Base-by-base conservation (phyloP, 2,329 filamentous ascomycete species). In the Scleromitrula shiraiana region DNA sequence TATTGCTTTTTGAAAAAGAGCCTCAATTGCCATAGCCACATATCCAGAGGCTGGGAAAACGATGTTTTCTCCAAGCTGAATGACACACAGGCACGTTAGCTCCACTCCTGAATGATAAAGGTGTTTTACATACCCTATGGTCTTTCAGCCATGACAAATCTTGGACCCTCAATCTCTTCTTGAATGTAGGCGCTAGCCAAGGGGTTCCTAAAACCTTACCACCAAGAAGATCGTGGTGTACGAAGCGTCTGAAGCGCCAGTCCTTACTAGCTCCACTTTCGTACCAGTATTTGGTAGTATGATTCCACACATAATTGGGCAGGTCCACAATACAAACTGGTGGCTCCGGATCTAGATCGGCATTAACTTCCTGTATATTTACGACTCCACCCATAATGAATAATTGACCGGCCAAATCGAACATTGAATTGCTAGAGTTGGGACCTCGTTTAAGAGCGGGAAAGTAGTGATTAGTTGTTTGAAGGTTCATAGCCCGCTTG, bases 301-400 rank as follows among this genome's bases (percentile, higher is more conserved):
- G 75, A 23, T 78, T 74, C 74, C 75, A 79, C 2, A 69, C 64
- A 50, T 78, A 78, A 1, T 67, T 65, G 1, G 76, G 75, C 10
- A 79, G 59, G 23, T 56, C 67, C 0, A 64, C 55, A 5, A 78
- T 33, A 22, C 22, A 3, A 39, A 10, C 19, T 12, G 35, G 23
- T 24, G 19, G 26, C 9, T 49, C 68, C 59, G 50, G 68, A 22
- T 9, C 7, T 67, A 12, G n/a, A 6, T 22, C 24, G 26, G 69
- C 68, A 56, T 75, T 50, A 20, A 50, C 39, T 12, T 19, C 20
- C n/a, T 15, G 20, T 9, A 53, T 10, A 22, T 39, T 39, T 17
- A 51, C 24, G 7, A 20, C 14, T 17, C 41, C 17, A 10, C 49
- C 49, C 9, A 32, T 6, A 10, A 49, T n/a, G 26, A 41, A 51